These are phyloP conservation scores for Arachnomyces sp. DNA, from an alignment of 2,329 filamentous ascomycete species.

Conservation along the genomic window DNA sequence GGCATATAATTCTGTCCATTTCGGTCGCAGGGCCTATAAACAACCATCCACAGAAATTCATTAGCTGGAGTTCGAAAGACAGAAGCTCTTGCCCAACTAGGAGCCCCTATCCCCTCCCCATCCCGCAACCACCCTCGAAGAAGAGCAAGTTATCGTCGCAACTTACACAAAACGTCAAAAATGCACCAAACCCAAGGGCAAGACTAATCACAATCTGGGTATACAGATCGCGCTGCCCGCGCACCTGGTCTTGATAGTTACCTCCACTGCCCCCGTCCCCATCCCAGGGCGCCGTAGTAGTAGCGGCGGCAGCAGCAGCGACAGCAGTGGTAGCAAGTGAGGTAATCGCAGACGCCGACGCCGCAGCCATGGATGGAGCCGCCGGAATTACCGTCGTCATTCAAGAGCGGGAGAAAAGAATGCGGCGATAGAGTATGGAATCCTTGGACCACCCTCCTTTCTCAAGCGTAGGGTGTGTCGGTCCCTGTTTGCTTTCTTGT, in stretches of 20 bases:
- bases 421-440: no score
- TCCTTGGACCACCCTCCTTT: no score
- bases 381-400: no score
- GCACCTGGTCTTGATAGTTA: slow-evolving; percentile 25
- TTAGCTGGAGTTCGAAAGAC: background rate
- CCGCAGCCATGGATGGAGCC: background rate
- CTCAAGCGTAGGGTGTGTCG: no score
- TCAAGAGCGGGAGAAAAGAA: no score
- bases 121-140: background rate
- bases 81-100: slow-evolving; percentile 3
- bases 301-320: slow-evolving; percentile 16
- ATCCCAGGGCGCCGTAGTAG: slow-evolving; percentile 7
- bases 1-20: slow-evolving; percentile 87
- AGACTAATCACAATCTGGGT: slow-evolving; percentile 39
- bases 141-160: background rate
- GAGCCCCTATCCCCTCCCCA: background rate
- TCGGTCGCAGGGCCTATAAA: slow-evolving; percentile 68
- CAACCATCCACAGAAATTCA: background rate
- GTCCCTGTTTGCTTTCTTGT: no score
- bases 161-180: slow-evolving; percentile 41
- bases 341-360: slow-evolving; percentile 5
- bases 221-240: slow-evolving; percentile 32
- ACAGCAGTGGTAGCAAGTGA: slow-evolving; percentile 9
- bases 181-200: slow-evolving; percentile 36
- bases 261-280: slow-evolving; percentile 15